Conservation (phyloP, 73 alveolate genomes). For the Stentor roeselii region DNA sequence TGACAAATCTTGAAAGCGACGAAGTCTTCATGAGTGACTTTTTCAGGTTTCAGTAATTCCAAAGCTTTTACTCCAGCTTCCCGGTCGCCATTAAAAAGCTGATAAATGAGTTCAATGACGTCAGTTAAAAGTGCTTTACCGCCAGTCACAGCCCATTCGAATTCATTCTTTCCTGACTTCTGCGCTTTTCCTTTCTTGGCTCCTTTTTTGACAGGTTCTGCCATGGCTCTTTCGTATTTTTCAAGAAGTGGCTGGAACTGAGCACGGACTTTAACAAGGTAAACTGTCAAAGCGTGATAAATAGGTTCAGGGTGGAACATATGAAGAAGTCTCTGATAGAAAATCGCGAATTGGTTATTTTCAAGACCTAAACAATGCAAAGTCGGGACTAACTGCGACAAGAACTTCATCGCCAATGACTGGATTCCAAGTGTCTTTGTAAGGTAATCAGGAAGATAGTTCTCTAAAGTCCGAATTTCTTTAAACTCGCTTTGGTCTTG, state of each 20-base stretch:
- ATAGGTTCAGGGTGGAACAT: background rate
- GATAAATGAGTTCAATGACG: background rate
- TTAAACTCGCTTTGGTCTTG: background rate
- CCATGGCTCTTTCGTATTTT: background rate
- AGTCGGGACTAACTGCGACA: background rate
- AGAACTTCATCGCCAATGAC: background rate
- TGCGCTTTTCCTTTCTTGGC: background rate
- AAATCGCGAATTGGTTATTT: background rate
- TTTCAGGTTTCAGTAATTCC: background rate
- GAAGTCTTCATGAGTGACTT: constrained; percentile 17
- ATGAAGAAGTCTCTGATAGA: background rate
- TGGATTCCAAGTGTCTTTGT: background rate
- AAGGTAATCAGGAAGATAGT: background rate
- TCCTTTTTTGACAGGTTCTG: background rate
- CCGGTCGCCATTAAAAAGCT: constrained; percentile 8
- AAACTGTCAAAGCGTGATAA: background rate
- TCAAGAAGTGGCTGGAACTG: constrained; percentile 5
- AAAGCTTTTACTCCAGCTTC: constrained; percentile 11
- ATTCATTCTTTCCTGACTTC: background rate
- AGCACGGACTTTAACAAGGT: background rate
- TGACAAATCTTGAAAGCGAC: background rate
- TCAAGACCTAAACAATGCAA: background rate
- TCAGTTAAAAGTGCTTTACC: background rate
- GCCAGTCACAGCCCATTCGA: background rate
- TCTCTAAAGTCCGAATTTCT: background rate